Percentiles rank a stretch among this genome's conserved stretches.
phyloP scores from a whole-genome alignment of 495 filamentous ascomycete genomes.

The Neurospora sublineolata region DNA sequence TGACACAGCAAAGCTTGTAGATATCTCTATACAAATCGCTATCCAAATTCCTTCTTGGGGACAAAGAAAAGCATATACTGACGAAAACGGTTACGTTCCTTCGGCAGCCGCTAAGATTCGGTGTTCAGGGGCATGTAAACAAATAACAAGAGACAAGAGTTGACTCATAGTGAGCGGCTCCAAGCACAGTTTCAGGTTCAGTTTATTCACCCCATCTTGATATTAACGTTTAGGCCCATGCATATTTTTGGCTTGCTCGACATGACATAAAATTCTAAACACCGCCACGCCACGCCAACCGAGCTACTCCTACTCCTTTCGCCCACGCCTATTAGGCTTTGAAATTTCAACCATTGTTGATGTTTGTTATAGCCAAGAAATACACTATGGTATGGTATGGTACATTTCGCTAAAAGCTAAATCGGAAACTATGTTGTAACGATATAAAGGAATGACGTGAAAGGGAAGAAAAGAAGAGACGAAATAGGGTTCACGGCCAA shows the following conservation, averaged over 20 bases:
- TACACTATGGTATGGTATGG: not conserved
- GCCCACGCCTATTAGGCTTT: not conserved
- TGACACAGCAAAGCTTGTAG: too few species aligned
- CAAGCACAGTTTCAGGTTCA: not conserved
- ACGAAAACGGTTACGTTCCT: not conserved
- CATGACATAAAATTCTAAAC: not conserved
- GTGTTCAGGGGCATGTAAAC: not conserved
- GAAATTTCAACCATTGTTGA: not conserved
- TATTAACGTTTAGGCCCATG: not conserved
- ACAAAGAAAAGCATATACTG: too few species aligned
- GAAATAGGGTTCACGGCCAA: not conserved
- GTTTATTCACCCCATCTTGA: not conserved
- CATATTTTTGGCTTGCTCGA: not conserved
- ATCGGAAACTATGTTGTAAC: not conserved
- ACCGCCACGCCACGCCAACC: not conserved
- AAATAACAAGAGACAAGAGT: not conserved
- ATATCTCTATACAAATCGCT: too few species aligned
- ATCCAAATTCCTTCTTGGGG: too few species aligned
- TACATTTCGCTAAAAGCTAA: not conserved
- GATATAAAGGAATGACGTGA: not conserved
- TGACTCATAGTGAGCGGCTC: not conserved
- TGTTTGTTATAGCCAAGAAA: not conserved
- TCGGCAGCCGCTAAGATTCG: not conserved
- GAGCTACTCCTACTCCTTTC: not conserved
- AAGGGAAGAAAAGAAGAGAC: not conserved